Percentiles rank a stretch among this genome's conserved stretches.
Conservation (phyloP, 1,139 yeast genomes). For the Nakaseomyces glabratus region DNA sequence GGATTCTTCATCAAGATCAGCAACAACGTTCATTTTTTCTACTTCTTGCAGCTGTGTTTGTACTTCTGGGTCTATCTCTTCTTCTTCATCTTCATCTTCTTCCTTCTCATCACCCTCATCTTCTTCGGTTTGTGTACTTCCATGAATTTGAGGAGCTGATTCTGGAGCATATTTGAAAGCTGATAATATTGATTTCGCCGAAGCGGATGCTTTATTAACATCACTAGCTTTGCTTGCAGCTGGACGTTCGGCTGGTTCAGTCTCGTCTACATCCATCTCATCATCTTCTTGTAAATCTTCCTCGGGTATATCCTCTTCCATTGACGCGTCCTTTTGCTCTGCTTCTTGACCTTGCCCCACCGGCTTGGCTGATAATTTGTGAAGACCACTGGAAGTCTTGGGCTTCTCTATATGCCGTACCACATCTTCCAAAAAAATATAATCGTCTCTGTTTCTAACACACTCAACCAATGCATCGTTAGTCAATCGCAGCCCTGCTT, state of each 20-base stretch:
- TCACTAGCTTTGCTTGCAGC: background rate
- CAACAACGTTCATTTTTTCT: conserved; percentile 8
- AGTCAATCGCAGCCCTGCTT: conserved; percentile 18
- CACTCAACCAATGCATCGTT: conserved; percentile 73
- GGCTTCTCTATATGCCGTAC: conserved; percentile 41
- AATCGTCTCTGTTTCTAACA: conserved; percentile 55
- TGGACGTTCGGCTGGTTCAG: background rate
- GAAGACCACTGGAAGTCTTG: conserved; percentile 7
- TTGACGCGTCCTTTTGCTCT: conserved; percentile 10
- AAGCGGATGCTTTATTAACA: conserved; percentile 1
- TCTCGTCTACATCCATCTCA: conserved; percentile 2
- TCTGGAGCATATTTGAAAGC: conserved; percentile 9
- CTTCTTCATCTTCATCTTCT: conserved; percentile 20
- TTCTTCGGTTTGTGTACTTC: background rate
- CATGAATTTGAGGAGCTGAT: too few species aligned
- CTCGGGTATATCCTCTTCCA: conserved; percentile 2
- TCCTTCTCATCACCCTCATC: conserved; percentile 13
- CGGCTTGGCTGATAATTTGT: conserved; percentile 14
- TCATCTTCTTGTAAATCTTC: conserved; percentile 9
- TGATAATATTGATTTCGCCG: conserved; percentile 1
- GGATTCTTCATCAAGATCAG: conserved; percentile 31
- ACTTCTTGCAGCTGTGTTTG: conserved; percentile 14
- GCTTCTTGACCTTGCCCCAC: conserved; percentile 8
- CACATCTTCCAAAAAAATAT: conserved; percentile 57
- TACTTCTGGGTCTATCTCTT: conserved; percentile 15